A percentile compares a stretch with the other conserved stretches of the same genome.
These are phyloP conservation scores for Mycena vitilis DNA, from an alignment of 768 basidiomycete species.

Conservation along the genomic window DNA sequence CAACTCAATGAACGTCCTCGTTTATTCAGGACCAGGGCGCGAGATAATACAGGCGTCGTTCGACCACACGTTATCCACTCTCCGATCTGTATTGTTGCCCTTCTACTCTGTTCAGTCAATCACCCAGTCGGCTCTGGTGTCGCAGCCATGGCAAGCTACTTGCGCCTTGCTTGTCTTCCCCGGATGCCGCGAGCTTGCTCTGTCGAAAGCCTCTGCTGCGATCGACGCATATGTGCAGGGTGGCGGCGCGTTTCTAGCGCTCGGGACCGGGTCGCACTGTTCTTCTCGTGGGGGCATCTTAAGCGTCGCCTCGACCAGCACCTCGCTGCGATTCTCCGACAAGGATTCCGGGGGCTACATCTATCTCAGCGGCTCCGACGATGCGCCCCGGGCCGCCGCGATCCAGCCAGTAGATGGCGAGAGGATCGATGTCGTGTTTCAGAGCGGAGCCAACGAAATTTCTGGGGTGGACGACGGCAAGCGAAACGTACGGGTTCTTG, in stretches of 20 bases:
- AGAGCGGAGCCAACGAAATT: conserved; percentile 41
- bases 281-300: conserved; percentile 53
- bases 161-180: conserved; percentile 87
- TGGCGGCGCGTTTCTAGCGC: conserved; percentile 79
- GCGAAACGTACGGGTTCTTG: conserved; percentile 44
- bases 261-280: conserved; percentile 68
- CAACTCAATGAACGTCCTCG: conserved; percentile 78
- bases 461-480: conserved; percentile 45
- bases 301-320: conserved; percentile 47
- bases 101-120: conserved; percentile 85
- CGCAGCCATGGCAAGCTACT: conserved; percentile 80
- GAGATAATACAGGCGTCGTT: conserved; percentile 64
- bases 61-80: conserved; percentile 54
- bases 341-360: conserved; percentile 47
- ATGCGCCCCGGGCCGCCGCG: conserved; percentile 29
- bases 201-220: conserved; percentile 51
- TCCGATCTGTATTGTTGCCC: conserved; percentile 71
- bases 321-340: conserved; percentile 51
- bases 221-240: conserved; percentile 71
- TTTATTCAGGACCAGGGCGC: conserved; percentile 66
- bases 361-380: conserved; percentile 34
- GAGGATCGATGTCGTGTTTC: conserved; percentile 45
- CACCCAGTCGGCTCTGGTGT: conserved; percentile 62
- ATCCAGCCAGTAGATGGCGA: conserved; percentile 40
- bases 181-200: conserved; percentile 61